phyloP scores from a whole-genome alignment of 1,139 yeast species.

The Yamadazyma blattariae region DNA sequence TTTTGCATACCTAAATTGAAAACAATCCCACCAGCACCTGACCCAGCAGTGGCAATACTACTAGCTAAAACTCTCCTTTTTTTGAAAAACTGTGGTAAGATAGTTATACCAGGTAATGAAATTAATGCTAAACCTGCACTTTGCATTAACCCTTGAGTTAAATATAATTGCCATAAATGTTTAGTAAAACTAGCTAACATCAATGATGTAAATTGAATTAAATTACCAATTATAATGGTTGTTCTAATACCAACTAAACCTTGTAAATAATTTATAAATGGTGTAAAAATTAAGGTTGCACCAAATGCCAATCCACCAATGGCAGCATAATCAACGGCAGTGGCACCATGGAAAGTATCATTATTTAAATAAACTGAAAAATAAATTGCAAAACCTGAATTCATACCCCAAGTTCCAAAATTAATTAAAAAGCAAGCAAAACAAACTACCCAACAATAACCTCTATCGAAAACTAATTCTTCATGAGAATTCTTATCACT shows the following conservation, averaged over 20 bases:
- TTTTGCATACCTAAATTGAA: constrained; percentile 39
- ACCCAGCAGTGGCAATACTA: constrained; percentile 58
- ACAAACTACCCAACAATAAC: constrained; percentile 49
- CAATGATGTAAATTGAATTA: constrained; percentile 48
- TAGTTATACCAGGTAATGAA: constrained; percentile 39
- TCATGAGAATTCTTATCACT: too few species aligned
- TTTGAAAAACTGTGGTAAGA: constrained; percentile 54
- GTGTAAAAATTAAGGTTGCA: constrained; percentile 31
- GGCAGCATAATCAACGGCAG: constrained; percentile 37
- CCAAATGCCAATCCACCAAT: constrained; percentile 46
- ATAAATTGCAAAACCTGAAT: constrained; percentile 53
- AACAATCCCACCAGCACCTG: constrained; percentile 61
- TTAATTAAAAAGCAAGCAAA: constrained; percentile 40
- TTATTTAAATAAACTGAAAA: constrained; percentile 42
- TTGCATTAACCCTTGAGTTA: constrained; percentile 51
- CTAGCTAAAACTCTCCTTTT: constrained; percentile 53
- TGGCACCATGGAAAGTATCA: constrained; percentile 37
- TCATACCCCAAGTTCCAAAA: constrained; percentile 53
- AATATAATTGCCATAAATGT: constrained; percentile 50
- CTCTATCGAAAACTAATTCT: constrained; percentile 30
- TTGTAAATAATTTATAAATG: constrained; percentile 37
- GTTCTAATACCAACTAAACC: constrained; percentile 39
- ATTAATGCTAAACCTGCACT: constrained; percentile 48
- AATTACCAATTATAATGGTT: constrained; percentile 40
- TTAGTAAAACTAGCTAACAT: constrained; percentile 53